These are phyloP conservation scores for Pichia terricola DNA, from an alignment of 1,139 yeast genomes.

Conservation along the genomic window DNA sequence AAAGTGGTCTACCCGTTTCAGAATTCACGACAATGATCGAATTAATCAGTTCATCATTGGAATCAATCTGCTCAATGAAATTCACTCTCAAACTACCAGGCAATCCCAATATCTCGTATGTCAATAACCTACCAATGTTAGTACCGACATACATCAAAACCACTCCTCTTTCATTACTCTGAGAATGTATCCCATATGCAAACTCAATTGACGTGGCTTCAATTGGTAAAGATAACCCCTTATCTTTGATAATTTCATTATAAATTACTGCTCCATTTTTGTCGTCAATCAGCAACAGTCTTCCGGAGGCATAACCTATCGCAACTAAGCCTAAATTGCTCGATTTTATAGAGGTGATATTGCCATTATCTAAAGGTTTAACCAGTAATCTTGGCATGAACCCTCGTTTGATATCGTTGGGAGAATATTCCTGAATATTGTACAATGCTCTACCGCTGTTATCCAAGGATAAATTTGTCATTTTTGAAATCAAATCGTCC, in stretches of 20 bases:
- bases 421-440: slow-evolving; percentile 32
- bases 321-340: slow-evolving; percentile 83
- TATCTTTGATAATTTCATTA: slow-evolving; percentile 37
- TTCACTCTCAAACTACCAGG: slow-evolving; percentile 62
- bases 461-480: slow-evolving; percentile 22
- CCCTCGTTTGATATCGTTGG: slow-evolving; percentile 43
- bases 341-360: slow-evolving; percentile 54
- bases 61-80: slow-evolving; percentile 40
- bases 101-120: slow-evolving; percentile 59
- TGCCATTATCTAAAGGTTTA: slow-evolving; percentile 33
- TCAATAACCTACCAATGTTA: slow-evolving; percentile 59
- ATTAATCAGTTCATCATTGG: slow-evolving; percentile 42
- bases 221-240: slow-evolving; percentile 27
- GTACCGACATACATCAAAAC: slow-evolving; percentile 74
- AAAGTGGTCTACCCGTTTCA: slow-evolving; percentile 50
- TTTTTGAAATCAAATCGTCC: slow-evolving; percentile 20
- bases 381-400: slow-evolving; percentile 64
- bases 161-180: slow-evolving; percentile 58
- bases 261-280: slow-evolving; percentile 74
- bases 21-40: slow-evolving; percentile 52
- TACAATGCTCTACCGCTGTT: slow-evolving; percentile 26
- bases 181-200: slow-evolving; percentile 44
- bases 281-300: slow-evolving; percentile 65
- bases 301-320: slow-evolving; percentile 70
- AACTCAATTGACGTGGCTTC: slow-evolving; percentile 60